Evolutionary conservation across 2,329 filamentous ascomycete species (phyloP), one percentile per base, ranked within the genome.

Genomic region (Microdochium trichocladiopsis): DNA sequence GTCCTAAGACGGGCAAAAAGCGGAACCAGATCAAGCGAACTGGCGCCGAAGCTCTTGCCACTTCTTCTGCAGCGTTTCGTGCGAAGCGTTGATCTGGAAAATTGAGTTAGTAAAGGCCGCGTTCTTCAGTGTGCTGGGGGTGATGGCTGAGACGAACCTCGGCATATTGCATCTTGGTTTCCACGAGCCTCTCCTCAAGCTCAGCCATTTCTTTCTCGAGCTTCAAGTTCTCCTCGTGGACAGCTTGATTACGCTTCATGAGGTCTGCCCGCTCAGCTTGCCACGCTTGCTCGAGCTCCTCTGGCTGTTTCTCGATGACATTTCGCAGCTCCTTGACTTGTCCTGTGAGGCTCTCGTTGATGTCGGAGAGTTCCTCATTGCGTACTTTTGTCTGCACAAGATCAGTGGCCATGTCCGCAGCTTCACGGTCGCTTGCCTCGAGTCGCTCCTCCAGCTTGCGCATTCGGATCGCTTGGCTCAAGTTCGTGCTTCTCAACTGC

Each of bases 131-230:
- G 18, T 3, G 21, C 18, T 21, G 4, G 41, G n/a, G 12, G 41
- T 22, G 11, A 22, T 21, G 18, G 41, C 3, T 16, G 11, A 18
- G 50, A 75, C 86, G 76, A 78, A 96, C 93, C 85, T 96, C 90
- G 51, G 94, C 94, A 74, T 92, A 91, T 63, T 84, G 83, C 88
- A 99, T 88, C 79, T 99, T 99, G 1, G 91, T 94, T 66, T 87
- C 83, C 57, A 99, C 93, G 58, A 99, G 75, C 67, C 91, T 85
- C 69, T 92, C 88, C 75, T 97, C 94, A 75, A 97, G 88, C 60
- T 96, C 91, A 4, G 83, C 79, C 79, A 96, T 81, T 63, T 94
- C 89, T 65, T 95, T 93, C 70, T 96, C 92, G 59, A 99, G 73
- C 53, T 79, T 82, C 55, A 88, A 80, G 64, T 97, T 99, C 72